A percentile compares a stretch with the other conserved stretches of the same genome.
Evolutionary conservation across 148 eudicot genomes (phyloP).

Genomic region (Rhododendron ovatum): DNA sequence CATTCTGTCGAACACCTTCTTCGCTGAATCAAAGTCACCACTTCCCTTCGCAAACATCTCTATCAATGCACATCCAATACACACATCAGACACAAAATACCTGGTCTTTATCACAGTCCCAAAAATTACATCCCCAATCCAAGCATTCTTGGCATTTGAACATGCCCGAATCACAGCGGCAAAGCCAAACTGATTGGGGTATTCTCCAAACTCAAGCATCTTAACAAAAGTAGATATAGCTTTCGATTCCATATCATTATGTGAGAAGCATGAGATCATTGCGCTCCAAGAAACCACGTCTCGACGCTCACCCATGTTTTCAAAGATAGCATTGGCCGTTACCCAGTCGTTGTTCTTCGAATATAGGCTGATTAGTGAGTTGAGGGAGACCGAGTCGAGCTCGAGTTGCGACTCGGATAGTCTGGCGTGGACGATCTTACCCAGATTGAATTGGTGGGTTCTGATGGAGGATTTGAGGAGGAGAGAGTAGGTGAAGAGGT

Average conservation of each 20-base stretch:
- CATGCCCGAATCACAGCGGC: slow-evolving; percentile 51
- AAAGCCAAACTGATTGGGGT: slow-evolving; percentile 53
- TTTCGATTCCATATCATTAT: slow-evolving; percentile 28
- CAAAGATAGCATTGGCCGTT: slow-evolving; percentile 23
- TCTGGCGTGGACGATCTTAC: too few relatives aligned
- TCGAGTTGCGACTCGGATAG: too few relatives aligned
- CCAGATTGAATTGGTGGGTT: too few relatives aligned
- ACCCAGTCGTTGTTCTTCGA: too few relatives aligned
- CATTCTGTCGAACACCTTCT: slow-evolving; percentile 62
- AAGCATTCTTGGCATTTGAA: slow-evolving; percentile 22
- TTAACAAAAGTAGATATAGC: slow-evolving; percentile 40
- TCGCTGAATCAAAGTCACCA: slow-evolving; percentile 41
- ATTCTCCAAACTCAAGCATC: slow-evolving; percentile 43
- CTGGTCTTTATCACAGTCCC: slow-evolving; percentile 52
- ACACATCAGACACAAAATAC: slow-evolving; percentile 38
- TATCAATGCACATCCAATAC: slow-evolving; percentile 64
- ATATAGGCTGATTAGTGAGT: too few relatives aligned
- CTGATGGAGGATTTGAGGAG: too few relatives aligned
- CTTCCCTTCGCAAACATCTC: slow-evolving; percentile 51
- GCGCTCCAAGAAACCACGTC: slow-evolving; percentile 67
- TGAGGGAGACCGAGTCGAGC: too few relatives aligned
- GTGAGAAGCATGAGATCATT: slow-evolving; percentile 55
- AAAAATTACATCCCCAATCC: slow-evolving; percentile 34
- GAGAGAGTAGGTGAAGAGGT: slow-evolving; percentile 29
- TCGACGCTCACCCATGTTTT: slow-evolving; percentile 29